Conservation (phyloP, 2,329 filamentous ascomycete species). For the Ophiostoma australiae region DNA sequence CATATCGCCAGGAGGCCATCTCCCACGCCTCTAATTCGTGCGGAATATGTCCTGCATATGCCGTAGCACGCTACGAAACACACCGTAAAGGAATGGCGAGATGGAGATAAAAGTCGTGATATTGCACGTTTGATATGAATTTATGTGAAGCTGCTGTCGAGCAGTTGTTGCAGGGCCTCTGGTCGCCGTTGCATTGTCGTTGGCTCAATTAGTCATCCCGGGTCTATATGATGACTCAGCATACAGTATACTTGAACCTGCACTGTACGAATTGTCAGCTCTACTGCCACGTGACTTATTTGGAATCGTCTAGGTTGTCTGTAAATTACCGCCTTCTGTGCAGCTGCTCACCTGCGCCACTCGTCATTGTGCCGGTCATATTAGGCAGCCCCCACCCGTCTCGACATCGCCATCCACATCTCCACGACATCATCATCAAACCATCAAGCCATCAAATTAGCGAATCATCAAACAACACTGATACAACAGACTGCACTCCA, state of each 20-base stretch:
- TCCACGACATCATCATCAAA: not conserved
- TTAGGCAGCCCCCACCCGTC: slow-evolving; percentile 11
- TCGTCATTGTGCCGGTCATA: slow-evolving; percentile 21
- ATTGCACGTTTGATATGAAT: not conserved
- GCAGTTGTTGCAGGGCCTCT: not conserved
- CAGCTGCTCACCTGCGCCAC: slow-evolving; percentile 19
- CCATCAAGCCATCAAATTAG: not conserved
- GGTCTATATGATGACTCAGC: not conserved
- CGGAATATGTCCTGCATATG: slow-evolving; percentile 6
- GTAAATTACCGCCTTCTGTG: not conserved
- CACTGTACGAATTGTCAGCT: not conserved
- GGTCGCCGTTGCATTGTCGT: not conserved
- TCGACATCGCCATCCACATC: not conserved
- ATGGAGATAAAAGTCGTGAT: not conserved
- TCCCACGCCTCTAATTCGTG: slow-evolving; percentile 1
- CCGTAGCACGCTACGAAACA: slow-evolving; percentile 8
- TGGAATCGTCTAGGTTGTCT: slow-evolving; percentile 9
- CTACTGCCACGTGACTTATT: slow-evolving; percentile 2
- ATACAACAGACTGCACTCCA: not conserved
- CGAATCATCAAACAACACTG: not conserved
- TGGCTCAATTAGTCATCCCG: not conserved
- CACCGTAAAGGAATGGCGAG: not conserved
- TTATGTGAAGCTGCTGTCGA: not conserved
- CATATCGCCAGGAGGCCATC: not conserved
- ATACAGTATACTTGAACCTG: not conserved